Evolutionary conservation across 2,329 filamentous ascomycete genomes (phyloP).

Genomic region (Aureobasidium namibiae): DNA sequence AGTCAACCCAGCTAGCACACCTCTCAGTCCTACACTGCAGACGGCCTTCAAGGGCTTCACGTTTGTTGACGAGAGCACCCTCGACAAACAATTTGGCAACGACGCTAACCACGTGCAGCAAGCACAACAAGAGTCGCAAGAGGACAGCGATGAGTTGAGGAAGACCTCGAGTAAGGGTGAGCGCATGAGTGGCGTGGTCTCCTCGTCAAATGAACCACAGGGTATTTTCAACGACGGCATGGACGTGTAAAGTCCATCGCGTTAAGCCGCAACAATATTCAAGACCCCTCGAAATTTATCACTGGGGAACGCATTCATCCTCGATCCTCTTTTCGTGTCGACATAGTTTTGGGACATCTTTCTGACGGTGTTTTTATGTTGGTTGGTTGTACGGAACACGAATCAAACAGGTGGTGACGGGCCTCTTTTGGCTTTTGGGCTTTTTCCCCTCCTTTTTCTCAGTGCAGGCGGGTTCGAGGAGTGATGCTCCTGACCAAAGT

Average conservation of each 20-base stretch:
- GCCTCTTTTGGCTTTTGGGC: not conserved
- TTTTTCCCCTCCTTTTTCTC: not conserved
- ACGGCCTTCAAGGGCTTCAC: conserved; percentile 98
- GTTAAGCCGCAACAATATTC: not conserved
- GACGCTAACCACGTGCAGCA: conserved; percentile 16
- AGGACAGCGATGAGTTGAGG: conserved; percentile 24
- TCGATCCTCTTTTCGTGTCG: not conserved
- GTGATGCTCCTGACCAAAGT: not conserved
- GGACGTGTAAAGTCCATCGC: conserved; percentile 26
- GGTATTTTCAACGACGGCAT: conserved; percentile 39
- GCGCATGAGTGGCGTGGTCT: conserved; percentile 45
- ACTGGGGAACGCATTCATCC: not conserved
- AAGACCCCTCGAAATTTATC: not conserved
- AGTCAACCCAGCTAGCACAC: conserved; percentile 75
- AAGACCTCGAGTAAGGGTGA: conserved; percentile 33
- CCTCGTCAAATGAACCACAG: conserved; percentile 33
- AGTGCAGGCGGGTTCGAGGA: not conserved
- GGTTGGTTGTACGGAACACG: conserved; percentile 6
- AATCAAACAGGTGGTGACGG: not conserved
- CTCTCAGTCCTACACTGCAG: conserved; percentile 88
- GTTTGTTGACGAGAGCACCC: conserved; percentile 93
- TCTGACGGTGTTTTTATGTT: conserved; percentile 7
- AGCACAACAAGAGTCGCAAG: conserved; percentile 27
- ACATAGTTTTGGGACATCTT: not conserved
- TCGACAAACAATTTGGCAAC: conserved; percentile 44